phyloP scores from a whole-genome alignment of 352 stramenopile species.

The Pythium plurisporium region DNA sequence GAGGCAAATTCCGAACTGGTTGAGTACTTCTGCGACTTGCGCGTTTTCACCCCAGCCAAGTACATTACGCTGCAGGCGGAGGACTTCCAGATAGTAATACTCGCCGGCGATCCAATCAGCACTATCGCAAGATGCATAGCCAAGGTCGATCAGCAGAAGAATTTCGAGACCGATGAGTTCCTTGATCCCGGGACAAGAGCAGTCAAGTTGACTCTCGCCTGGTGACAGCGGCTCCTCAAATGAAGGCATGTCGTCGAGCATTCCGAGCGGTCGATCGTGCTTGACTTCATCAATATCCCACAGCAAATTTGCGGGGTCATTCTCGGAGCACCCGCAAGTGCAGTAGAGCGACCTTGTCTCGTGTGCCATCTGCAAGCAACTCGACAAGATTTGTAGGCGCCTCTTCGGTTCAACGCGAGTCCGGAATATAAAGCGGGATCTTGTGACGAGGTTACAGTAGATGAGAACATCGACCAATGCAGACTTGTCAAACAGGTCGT shows the following conservation, averaged over 20 bases:
- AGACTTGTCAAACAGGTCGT: conserved; percentile 39
- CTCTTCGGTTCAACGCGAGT: conserved; percentile 66
- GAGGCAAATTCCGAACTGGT: conserved; percentile 78
- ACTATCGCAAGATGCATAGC: conserved; percentile 71
- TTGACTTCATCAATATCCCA: conserved; percentile 80
- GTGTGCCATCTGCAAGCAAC: conserved; percentile 63
- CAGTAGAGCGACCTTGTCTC: conserved; percentile 70
- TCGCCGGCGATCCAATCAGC: conserved; percentile 70
- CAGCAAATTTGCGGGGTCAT: conserved; percentile 54
- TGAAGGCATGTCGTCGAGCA: conserved; percentile 58
- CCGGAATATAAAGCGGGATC: conserved; percentile 75
- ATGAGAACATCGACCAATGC: conserved; percentile 73
- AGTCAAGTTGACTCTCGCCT: conserved; percentile 27
- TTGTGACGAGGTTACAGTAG: conserved; percentile 76
- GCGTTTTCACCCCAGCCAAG: conserved; percentile 68
- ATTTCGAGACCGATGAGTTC: conserved; percentile 73
- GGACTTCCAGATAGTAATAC: conserved; percentile 72
- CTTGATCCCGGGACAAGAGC: conserved; percentile 62
- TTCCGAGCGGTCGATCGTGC: conserved; percentile 54
- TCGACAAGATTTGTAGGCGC: conserved; percentile 62
- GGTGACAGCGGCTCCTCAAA: conserved; percentile 48
- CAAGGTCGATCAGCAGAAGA: conserved; percentile 66
- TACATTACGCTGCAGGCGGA: conserved; percentile 75
- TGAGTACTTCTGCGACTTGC: conserved; percentile 76
- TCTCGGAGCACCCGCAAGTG: conserved; percentile 64